Evolutionary conservation across 2,329 filamentous ascomycete genomes (phyloP), one percentile per base, ranked within the genome.

Genomic region (Fusarium proliferatum): DNA sequence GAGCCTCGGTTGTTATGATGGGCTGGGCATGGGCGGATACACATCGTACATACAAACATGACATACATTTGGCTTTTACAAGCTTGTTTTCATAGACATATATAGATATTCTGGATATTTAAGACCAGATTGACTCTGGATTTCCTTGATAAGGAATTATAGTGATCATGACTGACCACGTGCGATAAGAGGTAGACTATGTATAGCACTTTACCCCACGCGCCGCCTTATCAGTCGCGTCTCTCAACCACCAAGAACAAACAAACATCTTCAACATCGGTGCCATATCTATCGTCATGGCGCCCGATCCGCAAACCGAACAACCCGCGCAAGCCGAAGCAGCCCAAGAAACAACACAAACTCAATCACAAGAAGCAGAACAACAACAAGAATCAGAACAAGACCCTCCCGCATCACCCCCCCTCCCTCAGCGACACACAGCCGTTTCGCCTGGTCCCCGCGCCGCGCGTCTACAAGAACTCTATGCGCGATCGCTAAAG

Each of bases 371-470:
- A 41, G 65, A 68, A 49, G 23, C 55, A 66, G 64, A 73, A 28
- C 56, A 57, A 52, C 58, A 64, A 36, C 42, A 42, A 33, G 53
- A 42, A 52, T 48, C 52, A 41, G 51, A 42, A 43, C 61, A 62
- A 51, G 69, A 69, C 12, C 58, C 78, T 23, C 76, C 79, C 6
- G 76, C 76, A 28, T 83, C 84, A 12, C 82, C 84, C 28, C 83
- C 83, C 28, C 80, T 85, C 2, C 85, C 85, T 2, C 72, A 80
- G 53, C 82, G 82, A 28, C 84, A 85, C 78, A 84, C 82, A 16
- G 79, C 85, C 38, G 79, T 82, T 48, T 82, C 85, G 1, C 88
- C 89, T 0, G 90, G 90, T 52, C 87, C 87, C 6, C 88, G 90
- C 73, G 90, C 90, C 5, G 76, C 82, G 34, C 85, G 87, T 49